These are phyloP conservation scores for Bruguiera hainesii DNA, from an alignment of 441 rosid genomes.

Conservation along the genomic window DNA sequence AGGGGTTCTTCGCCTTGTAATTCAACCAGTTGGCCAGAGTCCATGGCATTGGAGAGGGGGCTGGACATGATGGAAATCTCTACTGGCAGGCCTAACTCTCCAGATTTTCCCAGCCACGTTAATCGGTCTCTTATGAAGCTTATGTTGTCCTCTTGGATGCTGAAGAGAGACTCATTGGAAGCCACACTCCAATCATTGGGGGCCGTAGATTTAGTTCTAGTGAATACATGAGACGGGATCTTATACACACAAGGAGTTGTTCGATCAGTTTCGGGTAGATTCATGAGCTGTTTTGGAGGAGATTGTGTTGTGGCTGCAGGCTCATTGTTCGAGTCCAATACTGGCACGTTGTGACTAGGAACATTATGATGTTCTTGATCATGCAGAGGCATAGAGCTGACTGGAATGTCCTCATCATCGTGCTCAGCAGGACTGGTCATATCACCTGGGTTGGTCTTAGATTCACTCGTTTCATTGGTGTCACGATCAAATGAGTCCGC, in stretches of 20 bases:
- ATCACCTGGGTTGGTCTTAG: neutral
- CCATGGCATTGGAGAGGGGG: constrained; percentile 3
- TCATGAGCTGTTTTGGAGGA: constrained; percentile 54
- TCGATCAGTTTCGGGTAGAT: constrained; percentile 27
- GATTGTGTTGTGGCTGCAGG: constrained; percentile 18
- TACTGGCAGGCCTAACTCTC: constrained; percentile 47
- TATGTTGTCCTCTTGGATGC: constrained; percentile 53
- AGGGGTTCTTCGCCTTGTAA: constrained; percentile 28
- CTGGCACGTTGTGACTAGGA: too few species aligned
- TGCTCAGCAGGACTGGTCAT: neutral
- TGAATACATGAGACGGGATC: constrained; percentile 62
- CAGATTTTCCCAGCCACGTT: constrained; percentile 36
- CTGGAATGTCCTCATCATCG: constrained; percentile 3
- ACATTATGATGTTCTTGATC: neutral
- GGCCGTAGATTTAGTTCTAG: constrained; percentile 34
- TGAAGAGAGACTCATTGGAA: constrained; percentile 83
- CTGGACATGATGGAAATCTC: constrained; percentile 30
- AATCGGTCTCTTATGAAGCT: constrained; percentile 52
- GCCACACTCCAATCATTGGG: constrained; percentile 70
- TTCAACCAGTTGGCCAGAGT: constrained; percentile 20
- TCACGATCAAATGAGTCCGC: constrained; percentile 25
- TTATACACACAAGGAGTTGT: constrained; percentile 27
- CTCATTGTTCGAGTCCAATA: too few species aligned
- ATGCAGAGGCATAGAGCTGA: constrained; percentile 13
- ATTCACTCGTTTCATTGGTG: too few species aligned